Evolutionary conservation across 306 rosid species (phyloP).

Genomic region (Quercus parvula): DNA sequence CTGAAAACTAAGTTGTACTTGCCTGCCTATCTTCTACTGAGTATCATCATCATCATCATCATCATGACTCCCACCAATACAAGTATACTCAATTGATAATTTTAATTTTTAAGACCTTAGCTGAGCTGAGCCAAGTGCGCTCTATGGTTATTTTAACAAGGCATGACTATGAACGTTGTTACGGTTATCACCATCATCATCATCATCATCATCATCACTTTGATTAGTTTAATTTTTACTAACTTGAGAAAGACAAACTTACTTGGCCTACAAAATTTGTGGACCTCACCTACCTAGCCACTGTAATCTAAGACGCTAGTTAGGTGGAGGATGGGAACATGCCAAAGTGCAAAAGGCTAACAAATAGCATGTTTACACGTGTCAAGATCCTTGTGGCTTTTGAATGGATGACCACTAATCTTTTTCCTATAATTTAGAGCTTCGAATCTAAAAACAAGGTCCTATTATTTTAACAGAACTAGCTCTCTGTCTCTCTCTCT

Average conservation of each 20-base stretch:
- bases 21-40: not conserved
- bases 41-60: conserved; percentile 9
- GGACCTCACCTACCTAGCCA: conserved; percentile 14
- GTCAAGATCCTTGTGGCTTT: not conserved
- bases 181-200: not conserved
- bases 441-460: too few relatives aligned
- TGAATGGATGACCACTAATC: not conserved
- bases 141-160: conserved; percentile 3
- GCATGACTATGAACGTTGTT: conserved; percentile 13
- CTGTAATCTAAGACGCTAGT: not conserved
- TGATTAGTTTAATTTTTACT: conserved; percentile 4
- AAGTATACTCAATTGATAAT: not conserved
- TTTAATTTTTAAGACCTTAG: not conserved
- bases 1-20: conserved; percentile 11
- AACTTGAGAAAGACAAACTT: not conserved
- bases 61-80: conserved; percentile 39
- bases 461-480: too few relatives aligned
- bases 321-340: conserved; percentile 17
- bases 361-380: conserved; percentile 10
- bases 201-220: not conserved
- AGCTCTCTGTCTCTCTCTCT: not conserved
- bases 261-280: not conserved
- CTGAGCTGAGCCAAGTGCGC: conserved; percentile 2
- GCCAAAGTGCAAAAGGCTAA: conserved; percentile 9
- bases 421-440: too few relatives aligned